Conservation (phyloP, 2,329 filamentous ascomycete genomes). For the Stagonosporopsis vannaccii region DNA sequence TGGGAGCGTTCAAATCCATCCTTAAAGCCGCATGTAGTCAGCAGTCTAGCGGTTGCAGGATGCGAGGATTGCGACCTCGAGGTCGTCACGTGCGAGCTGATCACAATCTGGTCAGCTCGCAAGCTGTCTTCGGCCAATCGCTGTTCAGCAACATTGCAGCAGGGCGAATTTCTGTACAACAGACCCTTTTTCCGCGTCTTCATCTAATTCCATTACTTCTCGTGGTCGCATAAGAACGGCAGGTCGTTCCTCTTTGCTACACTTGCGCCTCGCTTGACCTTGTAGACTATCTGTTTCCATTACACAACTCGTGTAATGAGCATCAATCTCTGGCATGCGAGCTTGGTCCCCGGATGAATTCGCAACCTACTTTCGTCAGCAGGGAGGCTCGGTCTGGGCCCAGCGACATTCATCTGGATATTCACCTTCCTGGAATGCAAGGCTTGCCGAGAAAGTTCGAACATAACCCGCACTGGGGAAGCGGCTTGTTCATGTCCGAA, state of each 20-base stretch:
- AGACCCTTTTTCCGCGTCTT: background rate
- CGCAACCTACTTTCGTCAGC: background rate
- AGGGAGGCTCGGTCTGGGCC: constrained; percentile 31
- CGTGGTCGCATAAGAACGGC: background rate
- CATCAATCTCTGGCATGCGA: constrained; percentile 40
- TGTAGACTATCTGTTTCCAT: constrained; percentile 17
- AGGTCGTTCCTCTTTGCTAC: background rate
- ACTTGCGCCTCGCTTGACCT: constrained; percentile 14
- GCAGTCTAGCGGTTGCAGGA: background rate
- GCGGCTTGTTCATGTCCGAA: background rate
- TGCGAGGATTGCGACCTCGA: background rate
- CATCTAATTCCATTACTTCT: background rate
- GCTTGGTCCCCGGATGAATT: constrained; percentile 30
- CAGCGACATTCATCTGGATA: constrained; percentile 16
- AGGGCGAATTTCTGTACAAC: background rate
- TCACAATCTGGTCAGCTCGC: background rate
- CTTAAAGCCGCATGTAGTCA: background rate
- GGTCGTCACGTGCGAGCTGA: background rate
- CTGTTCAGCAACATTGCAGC: background rate
- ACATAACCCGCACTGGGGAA: background rate
- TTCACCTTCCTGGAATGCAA: constrained; percentile 18
- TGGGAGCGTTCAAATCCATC: background rate
- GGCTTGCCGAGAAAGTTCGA: constrained; percentile 10
- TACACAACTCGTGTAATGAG: constrained; percentile 42
- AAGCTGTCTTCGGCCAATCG: background rate